Percentiles rank a stretch among this genome's conserved stretches.
Evolutionary conservation across 768 basidiomycete species (phyloP).

Genomic region (Baorangia bicolor): DNA sequence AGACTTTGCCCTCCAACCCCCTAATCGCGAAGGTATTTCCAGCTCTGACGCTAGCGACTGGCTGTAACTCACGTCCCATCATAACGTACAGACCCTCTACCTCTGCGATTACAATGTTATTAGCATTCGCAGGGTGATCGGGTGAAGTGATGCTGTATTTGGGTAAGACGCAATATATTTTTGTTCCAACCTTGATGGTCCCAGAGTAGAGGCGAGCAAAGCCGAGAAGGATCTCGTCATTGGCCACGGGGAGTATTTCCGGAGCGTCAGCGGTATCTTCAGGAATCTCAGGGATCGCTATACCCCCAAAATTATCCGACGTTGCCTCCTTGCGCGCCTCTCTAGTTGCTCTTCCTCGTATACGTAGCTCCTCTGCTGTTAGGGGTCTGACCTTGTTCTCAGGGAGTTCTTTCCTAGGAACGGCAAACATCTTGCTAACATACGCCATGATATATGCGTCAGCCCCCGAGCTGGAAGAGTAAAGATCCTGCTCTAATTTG

Average conservation of each 20-base stretch:
- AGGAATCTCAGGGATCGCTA: neutral
- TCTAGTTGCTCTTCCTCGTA: slow-evolving; percentile 56
- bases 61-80: slow-evolving; percentile 96
- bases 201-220: slow-evolving; percentile 96
- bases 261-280: slow-evolving; percentile 1
- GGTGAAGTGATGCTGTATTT: slow-evolving; percentile 73
- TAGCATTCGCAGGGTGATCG: slow-evolving; percentile 64
- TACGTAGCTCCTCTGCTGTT: slow-evolving; percentile 83
- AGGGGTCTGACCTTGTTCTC: slow-evolving; percentile 76
- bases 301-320: slow-evolving; percentile 22
- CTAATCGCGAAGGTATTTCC: slow-evolving; percentile 94
- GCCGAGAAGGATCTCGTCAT: slow-evolving; percentile 74
- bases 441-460: slow-evolving; percentile 75
- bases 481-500: slow-evolving; percentile 83
- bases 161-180: slow-evolving; percentile 76
- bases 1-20: slow-evolving; percentile 87
- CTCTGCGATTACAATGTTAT: slow-evolving; percentile 56
- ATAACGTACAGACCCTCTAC: slow-evolving; percentile 86
- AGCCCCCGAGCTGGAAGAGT: slow-evolving; percentile 57
- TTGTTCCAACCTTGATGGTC: slow-evolving; percentile 61
- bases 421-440: slow-evolving; percentile 98
- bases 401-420: slow-evolving; percentile 76
- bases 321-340: slow-evolving; percentile 38
- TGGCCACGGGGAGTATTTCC: neutral
- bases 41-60: slow-evolving; percentile 78